Base-by-base conservation (phyloP, 2,329 filamentous ascomycete genomes). In the Calonectria henricotiae region DNA sequence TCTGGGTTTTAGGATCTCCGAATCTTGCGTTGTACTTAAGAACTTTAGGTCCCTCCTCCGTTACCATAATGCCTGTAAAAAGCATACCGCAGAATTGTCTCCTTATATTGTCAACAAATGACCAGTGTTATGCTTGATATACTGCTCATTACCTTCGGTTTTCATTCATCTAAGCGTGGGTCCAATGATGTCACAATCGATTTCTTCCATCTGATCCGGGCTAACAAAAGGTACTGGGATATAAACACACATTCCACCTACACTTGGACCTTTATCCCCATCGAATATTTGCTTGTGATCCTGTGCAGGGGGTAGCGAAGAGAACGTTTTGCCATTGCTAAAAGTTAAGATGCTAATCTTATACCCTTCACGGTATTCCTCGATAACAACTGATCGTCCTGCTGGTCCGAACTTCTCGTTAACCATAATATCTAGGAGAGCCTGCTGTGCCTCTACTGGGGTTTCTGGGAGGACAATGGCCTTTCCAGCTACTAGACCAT, bases 221-320 rank as follows among this genome's bases (percentile, higher is more conserved):
- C 86, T 85, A 5, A 86, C 86, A 78, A 90, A 87, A 15, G 83
- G 88, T 0, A 91, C 91, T 3, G 89, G 89, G 2, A 91, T 91
- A 80, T 94, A 94, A 66, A 91, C 93, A 2, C 92, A 92, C 92
- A 94, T 94, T 15, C 92, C 92, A 64, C 92, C 92, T 12, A 92
- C 94, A 78, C 93, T 94, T 1, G 90, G 90, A 0, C 92, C 92
- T 54, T 87, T 84, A 77, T 94, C 91, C 43, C 89, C 89, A 71
- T 94, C 92, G 60, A 88, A 87, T 63, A 92, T 90, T 9, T 90
- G 86, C 83, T 94, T 94, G 82, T 94, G 92, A 77, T 94, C 92
- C 77, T 94, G 92, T 2, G 91, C 92, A 1, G 91, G 89, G 0
- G 91, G 92, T 0, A 94, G 84, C n/a, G 88, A 89, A 65, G 86